These are phyloP conservation scores for Penicillium sp. DNA, from an alignment of 2,329 filamentous ascomycete genomes.

Conservation along the genomic window DNA sequence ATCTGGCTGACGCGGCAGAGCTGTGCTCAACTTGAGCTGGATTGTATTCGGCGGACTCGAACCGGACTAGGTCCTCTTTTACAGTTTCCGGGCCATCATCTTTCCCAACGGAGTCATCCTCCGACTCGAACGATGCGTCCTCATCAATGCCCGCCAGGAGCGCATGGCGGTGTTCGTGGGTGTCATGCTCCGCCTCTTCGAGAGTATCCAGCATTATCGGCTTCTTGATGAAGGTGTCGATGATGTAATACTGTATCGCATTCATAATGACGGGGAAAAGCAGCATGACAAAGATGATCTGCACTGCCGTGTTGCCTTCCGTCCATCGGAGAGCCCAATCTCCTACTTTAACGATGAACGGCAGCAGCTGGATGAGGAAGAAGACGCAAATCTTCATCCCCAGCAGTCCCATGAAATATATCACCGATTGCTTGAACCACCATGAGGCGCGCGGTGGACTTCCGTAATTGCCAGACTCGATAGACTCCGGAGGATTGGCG, in stretches of 20 bases:
- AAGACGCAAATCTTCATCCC: conserved; percentile 96
- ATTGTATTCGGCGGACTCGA: no score
- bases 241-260: conserved; percentile 93
- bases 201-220: no score
- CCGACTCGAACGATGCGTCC: no score
- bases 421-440: conserved; percentile 94
- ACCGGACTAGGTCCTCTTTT: no score
- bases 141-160: no score
- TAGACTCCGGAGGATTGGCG: conserved; percentile 73
- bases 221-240: conserved; percentile 90
- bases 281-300: conserved; percentile 97
- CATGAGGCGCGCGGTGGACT: conserved; percentile 68
- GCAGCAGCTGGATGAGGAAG: conserved; percentile 76
- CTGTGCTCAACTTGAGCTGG: no score
- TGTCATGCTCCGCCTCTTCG: no score
- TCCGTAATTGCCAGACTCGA: conserved; percentile 87
- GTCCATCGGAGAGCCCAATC: conserved; percentile 97
- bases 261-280: conserved; percentile 98
- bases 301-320: conserved; percentile 81
- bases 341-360: conserved; percentile 83
- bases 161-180: no score
- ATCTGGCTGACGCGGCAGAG: no score
- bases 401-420: conserved; percentile 89
- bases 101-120: no score
- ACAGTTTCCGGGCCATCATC: no score